Evolutionary conservation across 2,329 filamentous ascomycete species (phyloP), one percentile per base, ranked within the genome.

Genomic region (Didymellaceae sp.): DNA sequence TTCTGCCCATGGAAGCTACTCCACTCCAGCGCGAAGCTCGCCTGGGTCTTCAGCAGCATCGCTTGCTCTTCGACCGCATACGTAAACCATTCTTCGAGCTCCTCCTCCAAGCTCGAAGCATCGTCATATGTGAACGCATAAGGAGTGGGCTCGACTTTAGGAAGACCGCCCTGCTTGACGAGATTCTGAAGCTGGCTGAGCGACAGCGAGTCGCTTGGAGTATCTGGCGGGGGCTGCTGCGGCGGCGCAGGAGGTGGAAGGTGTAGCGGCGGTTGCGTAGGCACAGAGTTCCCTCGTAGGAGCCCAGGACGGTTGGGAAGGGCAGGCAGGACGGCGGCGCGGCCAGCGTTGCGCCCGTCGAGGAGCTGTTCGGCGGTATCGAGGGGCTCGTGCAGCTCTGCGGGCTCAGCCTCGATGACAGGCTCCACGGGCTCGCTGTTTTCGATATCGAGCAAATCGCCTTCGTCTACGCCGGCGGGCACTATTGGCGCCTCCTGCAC

Each of bases 21-120:
- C 90, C 90, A 96, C 66, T 87, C 83, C 68, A 85, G 83, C 57
- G 91, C 84, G 67, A 96, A 97, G 2, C 87, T 86, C 28, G 85
- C 80, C 66, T 90, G 89, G 16, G 89, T 87, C 44, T 86, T 84
- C 44, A 89, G 82, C 39, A 97, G 79, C 65, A 92, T 87, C 37
- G 87, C 82, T 75, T 90, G 89, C 70, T 97, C 92, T 74, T 89
- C 89, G 55, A 91, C 86, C 62, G 89, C 88, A 74, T 97, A 97
- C 44, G 88, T 86, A 74, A 99, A 99, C 94, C 94, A 99, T 76
- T 99, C 94, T 70, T 97, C 91, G 38, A 99, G 81, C 77, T 99
- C 94, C 57, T 94, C 90, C 14, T 89, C 85, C 62, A 96, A 87
- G 0, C 72, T 75, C 14, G 78, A 76, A 6, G 78, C 74, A 65